Evolutionary conservation across 495 filamentous ascomycete genomes (phyloP).

Genomic region (Astrothelium subdiscretum): DNA sequence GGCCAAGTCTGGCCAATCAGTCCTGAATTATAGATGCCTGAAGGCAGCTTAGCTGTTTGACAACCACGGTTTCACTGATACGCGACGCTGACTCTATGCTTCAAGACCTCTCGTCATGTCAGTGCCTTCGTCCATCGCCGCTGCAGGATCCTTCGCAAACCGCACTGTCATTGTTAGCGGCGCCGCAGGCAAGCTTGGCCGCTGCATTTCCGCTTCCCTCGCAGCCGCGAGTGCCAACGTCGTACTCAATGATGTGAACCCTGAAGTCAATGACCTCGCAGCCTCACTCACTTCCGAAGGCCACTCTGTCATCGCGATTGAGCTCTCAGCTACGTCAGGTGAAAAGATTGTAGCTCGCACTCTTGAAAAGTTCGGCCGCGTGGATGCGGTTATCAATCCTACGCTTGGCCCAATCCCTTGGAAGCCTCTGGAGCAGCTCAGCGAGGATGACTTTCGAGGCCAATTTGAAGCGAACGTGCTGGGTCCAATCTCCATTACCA

Average conservation of each 20-base stretch:
- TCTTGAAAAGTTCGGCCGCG: neutral
- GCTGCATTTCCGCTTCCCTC: constrained; percentile 29
- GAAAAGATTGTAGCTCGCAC: neutral
- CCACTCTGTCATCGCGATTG: neutral
- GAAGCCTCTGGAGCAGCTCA: neutral
- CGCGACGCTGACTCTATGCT: too few relatives aligned
- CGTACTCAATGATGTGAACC: constrained; percentile 35
- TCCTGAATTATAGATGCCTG: too few relatives aligned
- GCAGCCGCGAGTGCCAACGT: constrained; percentile 34
- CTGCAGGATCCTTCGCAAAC: neutral
- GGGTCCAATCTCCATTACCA: neutral
- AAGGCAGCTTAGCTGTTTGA: too few relatives aligned
- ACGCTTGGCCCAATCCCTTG: neutral
- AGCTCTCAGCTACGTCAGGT: neutral
- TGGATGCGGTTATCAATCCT: neutral
- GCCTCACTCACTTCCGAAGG: neutral
- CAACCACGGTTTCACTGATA: too few relatives aligned
- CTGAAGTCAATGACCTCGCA: neutral
- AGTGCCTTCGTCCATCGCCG: too few relatives aligned
- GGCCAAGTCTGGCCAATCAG: too few relatives aligned
- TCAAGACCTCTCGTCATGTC: too few relatives aligned
- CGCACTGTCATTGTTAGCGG: constrained; percentile 34
- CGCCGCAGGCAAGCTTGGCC: constrained; percentile 33
- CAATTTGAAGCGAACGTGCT: neutral
- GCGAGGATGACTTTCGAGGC: neutral